Evolutionary conservation across 371 early-diverging fungal genomes (phyloP).

Genomic region (Mortierella sp.): DNA sequence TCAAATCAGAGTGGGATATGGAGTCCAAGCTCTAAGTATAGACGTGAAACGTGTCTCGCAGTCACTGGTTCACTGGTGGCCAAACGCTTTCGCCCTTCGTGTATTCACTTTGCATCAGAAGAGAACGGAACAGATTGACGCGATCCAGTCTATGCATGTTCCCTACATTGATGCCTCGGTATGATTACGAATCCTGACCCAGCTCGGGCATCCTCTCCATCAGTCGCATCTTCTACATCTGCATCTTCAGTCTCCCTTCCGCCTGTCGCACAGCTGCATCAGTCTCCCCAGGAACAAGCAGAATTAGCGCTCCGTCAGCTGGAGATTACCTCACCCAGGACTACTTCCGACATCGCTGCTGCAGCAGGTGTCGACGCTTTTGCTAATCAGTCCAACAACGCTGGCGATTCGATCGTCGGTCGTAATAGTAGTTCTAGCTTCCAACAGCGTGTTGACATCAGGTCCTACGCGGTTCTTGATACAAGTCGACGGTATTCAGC

Average conservation of each 20-base stretch:
- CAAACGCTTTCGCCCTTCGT: background rate
- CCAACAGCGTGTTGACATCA: conserved; percentile 28
- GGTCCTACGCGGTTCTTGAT: conserved; percentile 33
- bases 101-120: conserved; percentile 6
- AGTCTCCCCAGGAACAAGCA: conserved; percentile 11
- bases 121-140: too few species aligned
- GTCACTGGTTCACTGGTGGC: too few species aligned
- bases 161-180: conserved; percentile 31
- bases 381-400: background rate
- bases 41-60: too few species aligned
- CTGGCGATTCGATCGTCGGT: conserved; percentile 7
- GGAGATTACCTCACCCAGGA: conserved; percentile 20
- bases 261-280: conserved; percentile 32
- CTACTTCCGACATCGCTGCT: background rate
- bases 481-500: conserved; percentile 40
- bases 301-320: conserved; percentile 18
- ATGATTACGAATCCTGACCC: conserved; percentile 49
- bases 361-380: background rate
- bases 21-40: too few species aligned
- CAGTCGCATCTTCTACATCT: conserved; percentile 5
- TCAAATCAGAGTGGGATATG: too few species aligned
- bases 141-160: background rate
- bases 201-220: conserved; percentile 35
- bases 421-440: conserved; percentile 5
- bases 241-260: conserved; percentile 6